phyloP scores from a whole-genome alignment of 495 filamentous ascomycete genomes.

The Tricharina praecox region DNA sequence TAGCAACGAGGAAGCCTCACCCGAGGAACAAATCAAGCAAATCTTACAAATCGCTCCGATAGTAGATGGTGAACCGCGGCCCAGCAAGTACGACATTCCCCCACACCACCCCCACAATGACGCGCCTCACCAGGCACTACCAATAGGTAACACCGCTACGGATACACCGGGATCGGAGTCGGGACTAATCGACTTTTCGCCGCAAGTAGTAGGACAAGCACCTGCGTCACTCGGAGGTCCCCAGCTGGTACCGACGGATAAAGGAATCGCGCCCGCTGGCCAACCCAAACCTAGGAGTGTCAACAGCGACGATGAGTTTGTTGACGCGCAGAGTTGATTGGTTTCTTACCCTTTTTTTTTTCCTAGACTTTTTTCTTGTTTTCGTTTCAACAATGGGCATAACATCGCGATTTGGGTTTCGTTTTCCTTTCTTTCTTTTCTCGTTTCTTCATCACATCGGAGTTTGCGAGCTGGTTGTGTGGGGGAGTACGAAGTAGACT shows the following conservation, averaged over 20 bases:
- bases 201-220: background rate
- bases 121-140: slow-evolving; percentile 5
- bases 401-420: no score
- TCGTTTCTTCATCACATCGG: background rate
- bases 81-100: slow-evolving; percentile 23
- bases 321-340: background rate
- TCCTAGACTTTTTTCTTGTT: background rate
- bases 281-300: background rate
- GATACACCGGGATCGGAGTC: background rate
- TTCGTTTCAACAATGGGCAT: no score
- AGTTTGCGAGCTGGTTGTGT: background rate
- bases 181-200: background rate
- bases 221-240: background rate
- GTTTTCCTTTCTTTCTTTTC: no score
- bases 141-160: background rate
- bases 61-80: slow-evolving; percentile 48
- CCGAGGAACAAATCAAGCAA: slow-evolving; percentile 61
- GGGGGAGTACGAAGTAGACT: background rate
- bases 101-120: slow-evolving; percentile 21
- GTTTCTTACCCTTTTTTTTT: background rate
- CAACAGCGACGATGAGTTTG: slow-evolving; percentile 2
- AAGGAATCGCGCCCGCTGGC: background rate
- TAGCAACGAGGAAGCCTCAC: slow-evolving; percentile 43
- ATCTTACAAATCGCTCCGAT: slow-evolving; percentile 79
- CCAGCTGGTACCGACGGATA: background rate